Conservation (phyloP, 371 early-diverging fungal genomes). For the Rhizopus delemar region DNA sequence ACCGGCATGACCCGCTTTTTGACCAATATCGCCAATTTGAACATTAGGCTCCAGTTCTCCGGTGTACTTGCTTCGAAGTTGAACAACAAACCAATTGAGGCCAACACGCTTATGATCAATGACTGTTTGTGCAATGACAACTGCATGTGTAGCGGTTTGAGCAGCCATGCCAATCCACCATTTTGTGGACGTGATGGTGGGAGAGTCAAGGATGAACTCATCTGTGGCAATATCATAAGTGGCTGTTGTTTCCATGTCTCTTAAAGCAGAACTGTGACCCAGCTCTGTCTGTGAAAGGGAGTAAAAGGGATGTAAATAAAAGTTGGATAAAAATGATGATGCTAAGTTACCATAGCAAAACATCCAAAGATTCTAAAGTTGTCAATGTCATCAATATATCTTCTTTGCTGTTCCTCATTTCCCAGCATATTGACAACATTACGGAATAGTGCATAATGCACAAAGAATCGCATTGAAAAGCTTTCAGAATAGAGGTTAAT, state of each 20-base stretch:
- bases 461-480: slow-evolving; percentile 64
- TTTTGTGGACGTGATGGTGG: slow-evolving; percentile 81
- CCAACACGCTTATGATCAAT: slow-evolving; percentile 70
- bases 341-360: slow-evolving; percentile 65
- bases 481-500: slow-evolving; percentile 57
- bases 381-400: slow-evolving; percentile 56
- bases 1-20: slow-evolving; percentile 78
- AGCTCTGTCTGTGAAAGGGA: slow-evolving; percentile 51
- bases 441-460: slow-evolving; percentile 61
- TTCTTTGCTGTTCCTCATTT: slow-evolving; percentile 55
- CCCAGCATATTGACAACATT: slow-evolving; percentile 63
- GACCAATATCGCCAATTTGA: slow-evolving; percentile 85
- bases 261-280: slow-evolving; percentile 84
- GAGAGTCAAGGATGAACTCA: slow-evolving; percentile 84
- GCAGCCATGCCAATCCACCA: slow-evolving; percentile 95
- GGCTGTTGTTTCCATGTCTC: slow-evolving; percentile 87
- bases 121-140: slow-evolving; percentile 63
- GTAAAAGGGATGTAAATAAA: background rate
- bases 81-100: slow-evolving; percentile 85
- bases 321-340: background rate
- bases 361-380: slow-evolving; percentile 63
- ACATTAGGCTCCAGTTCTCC: slow-evolving; percentile 78
- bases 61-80: slow-evolving; percentile 72
- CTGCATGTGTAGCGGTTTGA: slow-evolving; percentile 77
- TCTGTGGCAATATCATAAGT: slow-evolving; percentile 76